A percentile compares a stretch with the other conserved stretches of the same genome.
Conservation (phyloP, 345 rosid genomes). For the Eucalyptus paniculata region DNA sequence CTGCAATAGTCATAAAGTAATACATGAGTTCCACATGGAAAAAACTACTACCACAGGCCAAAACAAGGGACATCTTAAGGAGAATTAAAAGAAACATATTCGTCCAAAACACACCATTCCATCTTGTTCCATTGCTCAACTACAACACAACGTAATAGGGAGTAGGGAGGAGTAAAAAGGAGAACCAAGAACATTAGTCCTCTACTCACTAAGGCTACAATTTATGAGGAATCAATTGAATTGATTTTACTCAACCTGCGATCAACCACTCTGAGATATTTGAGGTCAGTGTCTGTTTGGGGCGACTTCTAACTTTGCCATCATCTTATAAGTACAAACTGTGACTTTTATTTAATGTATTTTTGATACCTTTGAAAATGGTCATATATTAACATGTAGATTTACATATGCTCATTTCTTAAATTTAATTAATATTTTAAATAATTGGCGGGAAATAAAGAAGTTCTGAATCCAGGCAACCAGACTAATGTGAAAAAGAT, state of each 20-base stretch:
- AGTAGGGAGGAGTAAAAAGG: background rate
- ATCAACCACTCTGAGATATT: background rate
- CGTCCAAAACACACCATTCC: background rate
- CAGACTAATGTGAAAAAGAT: background rate
- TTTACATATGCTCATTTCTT: background rate
- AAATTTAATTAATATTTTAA: background rate
- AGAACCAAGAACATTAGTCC: background rate
- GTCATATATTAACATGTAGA: background rate
- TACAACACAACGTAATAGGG: background rate
- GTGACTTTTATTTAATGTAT: background rate
- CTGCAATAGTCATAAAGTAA: conserved; percentile 24
- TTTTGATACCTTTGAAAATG: background rate
- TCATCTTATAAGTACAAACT: background rate
- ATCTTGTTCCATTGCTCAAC: background rate
- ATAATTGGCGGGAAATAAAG: background rate
- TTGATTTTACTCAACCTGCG: background rate
- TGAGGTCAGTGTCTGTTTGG: background rate
- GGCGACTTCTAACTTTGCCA: background rate
- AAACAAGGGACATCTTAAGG: background rate
- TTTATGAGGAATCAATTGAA: background rate
- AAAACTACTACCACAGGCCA: background rate
- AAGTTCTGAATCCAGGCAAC: background rate
- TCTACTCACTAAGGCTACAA: background rate
- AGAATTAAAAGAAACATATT: background rate
- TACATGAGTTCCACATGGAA: background rate